Conservation (phyloP, 2,329 filamentous ascomycete genomes). For the Aspergillus hortae region DNA sequence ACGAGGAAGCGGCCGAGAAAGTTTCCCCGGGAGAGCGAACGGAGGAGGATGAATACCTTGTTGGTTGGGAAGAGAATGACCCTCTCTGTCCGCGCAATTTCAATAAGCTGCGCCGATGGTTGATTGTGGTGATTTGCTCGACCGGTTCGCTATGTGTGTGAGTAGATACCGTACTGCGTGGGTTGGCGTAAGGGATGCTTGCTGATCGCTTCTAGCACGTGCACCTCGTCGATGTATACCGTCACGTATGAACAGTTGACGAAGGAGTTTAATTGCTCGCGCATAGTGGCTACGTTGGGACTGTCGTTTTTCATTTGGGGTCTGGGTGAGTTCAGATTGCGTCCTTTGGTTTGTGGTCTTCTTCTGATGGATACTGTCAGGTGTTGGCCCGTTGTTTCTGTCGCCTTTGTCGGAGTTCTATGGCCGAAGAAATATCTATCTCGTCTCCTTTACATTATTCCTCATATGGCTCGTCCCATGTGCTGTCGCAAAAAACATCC, state of each 20-base stretch:
- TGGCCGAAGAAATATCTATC: constrained; percentile 76
- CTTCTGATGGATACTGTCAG: constrained; percentile 20
- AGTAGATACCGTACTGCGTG: constrained; percentile 39
- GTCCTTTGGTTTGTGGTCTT: not conserved
- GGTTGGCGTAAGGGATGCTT: not conserved
- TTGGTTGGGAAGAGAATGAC: constrained; percentile 73
- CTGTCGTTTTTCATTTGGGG: constrained; percentile 81
- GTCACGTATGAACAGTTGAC: constrained; percentile 75
- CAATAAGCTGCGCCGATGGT: constrained; percentile 66
- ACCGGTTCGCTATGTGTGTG: constrained; percentile 77
- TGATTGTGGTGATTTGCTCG: constrained; percentile 71
- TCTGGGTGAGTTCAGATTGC: constrained; percentile 47
- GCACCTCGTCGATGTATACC: constrained; percentile 84
- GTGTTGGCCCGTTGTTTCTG: constrained; percentile 60
- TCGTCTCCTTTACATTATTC: constrained; percentile 70
- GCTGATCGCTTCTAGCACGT: constrained; percentile 56
- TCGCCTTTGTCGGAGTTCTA: constrained; percentile 73
- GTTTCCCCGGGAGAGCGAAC: constrained; percentile 14
- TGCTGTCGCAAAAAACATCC: constrained; percentile 76
- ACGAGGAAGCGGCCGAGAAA: constrained; percentile 22
- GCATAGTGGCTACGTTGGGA: constrained; percentile 72
- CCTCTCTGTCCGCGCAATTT: constrained; percentile 71
- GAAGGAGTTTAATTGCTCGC: constrained; percentile 67
- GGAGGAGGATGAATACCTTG: constrained; percentile 53
- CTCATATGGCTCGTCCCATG: constrained; percentile 77